A percentile compares a stretch with the other conserved stretches of the same genome.
phyloP scores from a whole-genome alignment of 805 yeast genomes.

The Candida patagonica region DNA sequence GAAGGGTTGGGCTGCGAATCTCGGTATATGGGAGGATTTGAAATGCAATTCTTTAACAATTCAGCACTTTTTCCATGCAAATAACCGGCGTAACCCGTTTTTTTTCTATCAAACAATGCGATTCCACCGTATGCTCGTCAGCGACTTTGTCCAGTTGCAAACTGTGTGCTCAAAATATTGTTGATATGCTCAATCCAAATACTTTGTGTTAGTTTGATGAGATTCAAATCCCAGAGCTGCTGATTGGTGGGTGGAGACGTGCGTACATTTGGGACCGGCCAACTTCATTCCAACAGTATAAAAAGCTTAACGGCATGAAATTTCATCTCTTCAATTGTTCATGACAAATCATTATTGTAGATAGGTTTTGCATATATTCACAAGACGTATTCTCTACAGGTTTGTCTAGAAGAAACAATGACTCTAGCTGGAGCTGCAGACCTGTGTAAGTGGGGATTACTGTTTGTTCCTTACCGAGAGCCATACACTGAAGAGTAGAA shows the following conservation, averaged over 20 bases:
- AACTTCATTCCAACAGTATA: not conserved
- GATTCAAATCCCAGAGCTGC: not conserved
- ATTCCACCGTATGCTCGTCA: no score
- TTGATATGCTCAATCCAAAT: not conserved
- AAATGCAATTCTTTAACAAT: no score
- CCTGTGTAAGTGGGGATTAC: slow-evolving; percentile 21
- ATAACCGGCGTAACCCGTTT: no score
- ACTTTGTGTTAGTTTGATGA: not conserved
- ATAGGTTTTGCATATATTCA: slow-evolving; percentile 4
- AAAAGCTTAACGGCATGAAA: not conserved
- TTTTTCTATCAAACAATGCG: no score
- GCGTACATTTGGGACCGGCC: slow-evolving; percentile 5
- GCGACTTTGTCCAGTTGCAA: no score
- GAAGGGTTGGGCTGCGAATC: no score
- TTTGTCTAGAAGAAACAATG: slow-evolving; percentile 17
- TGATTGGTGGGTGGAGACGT: slow-evolving; percentile 3
- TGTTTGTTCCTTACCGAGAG: slow-evolving; percentile 32
- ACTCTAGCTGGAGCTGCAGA: slow-evolving; percentile 30
- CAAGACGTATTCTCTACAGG: slow-evolving; percentile 17
- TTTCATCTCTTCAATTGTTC: slow-evolving; percentile 15
- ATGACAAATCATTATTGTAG: slow-evolving; percentile 20
- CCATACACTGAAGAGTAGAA: slow-evolving; percentile 22
- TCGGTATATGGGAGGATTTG: no score
- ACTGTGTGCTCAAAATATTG: no score
- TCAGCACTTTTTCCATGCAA: no score